Percentiles rank a stretch among this genome's conserved stretches.
phyloP scores from a whole-genome alignment of 192 early-diverging fungal genomes.

The Diversispora eburnea region DNA sequence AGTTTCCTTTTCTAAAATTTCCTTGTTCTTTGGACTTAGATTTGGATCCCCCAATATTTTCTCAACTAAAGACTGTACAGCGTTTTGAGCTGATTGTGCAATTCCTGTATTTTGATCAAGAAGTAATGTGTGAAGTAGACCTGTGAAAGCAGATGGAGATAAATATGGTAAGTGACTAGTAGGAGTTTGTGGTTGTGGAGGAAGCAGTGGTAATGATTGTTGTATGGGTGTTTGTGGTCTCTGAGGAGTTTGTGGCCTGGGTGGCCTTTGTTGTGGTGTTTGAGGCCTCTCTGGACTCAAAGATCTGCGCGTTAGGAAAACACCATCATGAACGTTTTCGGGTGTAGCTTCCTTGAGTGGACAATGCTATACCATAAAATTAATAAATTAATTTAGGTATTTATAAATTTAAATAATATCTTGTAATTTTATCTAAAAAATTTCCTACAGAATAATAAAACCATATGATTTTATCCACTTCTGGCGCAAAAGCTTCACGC shows the following conservation, averaged over 20 bases:
- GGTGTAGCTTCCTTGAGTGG: constrained; percentile 5
- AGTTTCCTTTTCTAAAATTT: constrained; percentile 48
- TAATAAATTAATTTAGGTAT: not conserved
- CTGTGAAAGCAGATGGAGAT: constrained; percentile 40
- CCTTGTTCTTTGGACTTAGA: constrained; percentile 26
- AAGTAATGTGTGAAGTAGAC: constrained; percentile 46
- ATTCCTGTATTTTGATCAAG: constrained; percentile 54
- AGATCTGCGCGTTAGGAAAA: not conserved
- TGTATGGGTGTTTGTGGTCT: constrained; percentile 27
- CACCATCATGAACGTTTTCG: not conserved
- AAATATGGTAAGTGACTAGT: constrained; percentile 31
- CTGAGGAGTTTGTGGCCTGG: constrained; percentile 14
- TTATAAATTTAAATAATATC: not conserved
- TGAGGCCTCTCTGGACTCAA: constrained; percentile 17
- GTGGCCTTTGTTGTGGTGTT: not conserved
- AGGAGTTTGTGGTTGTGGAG: constrained; percentile 19
- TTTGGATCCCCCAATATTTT: constrained; percentile 34
- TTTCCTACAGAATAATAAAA: constrained; percentile 41
- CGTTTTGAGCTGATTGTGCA: constrained; percentile 45
- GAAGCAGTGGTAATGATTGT: not conserved
- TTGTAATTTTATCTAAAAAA: not conserved
- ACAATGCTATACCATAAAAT: constrained; percentile 4
- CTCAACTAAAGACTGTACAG: constrained; percentile 43
- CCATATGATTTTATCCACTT: constrained; percentile 48
- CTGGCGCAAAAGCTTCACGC: constrained; percentile 40